These are phyloP conservation scores for Trypanosoma melophagium DNA, from an alignment of 208 protist species.

Conservation along the genomic window DNA sequence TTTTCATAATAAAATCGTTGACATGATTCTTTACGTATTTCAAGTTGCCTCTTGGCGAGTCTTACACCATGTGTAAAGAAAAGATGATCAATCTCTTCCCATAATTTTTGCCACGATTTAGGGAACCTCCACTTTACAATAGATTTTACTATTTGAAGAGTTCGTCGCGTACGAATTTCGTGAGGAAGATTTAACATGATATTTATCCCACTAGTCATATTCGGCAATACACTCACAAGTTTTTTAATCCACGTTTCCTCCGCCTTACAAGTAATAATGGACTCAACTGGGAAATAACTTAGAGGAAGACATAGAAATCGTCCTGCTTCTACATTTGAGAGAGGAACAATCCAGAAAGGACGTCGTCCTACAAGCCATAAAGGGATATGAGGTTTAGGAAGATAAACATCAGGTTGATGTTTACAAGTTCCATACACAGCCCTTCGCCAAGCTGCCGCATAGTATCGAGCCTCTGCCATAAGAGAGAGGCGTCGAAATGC, in stretches of 20 bases:
- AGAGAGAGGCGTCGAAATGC: slow-evolving; percentile 26
- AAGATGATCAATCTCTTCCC: slow-evolving; percentile 27
- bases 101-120: slow-evolving; percentile 9
- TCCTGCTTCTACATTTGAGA: not conserved
- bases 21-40: slow-evolving; percentile 14
- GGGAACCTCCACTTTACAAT: slow-evolving; percentile 10
- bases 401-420: no score
- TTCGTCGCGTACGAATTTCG: slow-evolving; percentile 1
- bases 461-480: slow-evolving; percentile 30
- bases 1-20: slow-evolving; percentile 29
- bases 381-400: slow-evolving; percentile 6
- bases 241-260: slow-evolving; percentile 53
- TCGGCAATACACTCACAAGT: slow-evolving; percentile 16
- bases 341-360: slow-evolving; percentile 30
- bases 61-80: slow-evolving; percentile 19
- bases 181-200: slow-evolving; percentile 5
- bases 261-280: slow-evolving; percentile 46
- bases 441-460: slow-evolving; percentile 18
- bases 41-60: slow-evolving; percentile 22
- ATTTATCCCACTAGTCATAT: slow-evolving; percentile 7
- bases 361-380: slow-evolving; percentile 25
- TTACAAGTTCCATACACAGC: slow-evolving; percentile 2
- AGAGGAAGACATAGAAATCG: slow-evolving; percentile 50
- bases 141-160: not conserved
- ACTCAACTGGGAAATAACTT: slow-evolving; percentile 64